Conservation (phyloP, 805 yeast genomes). For the Candida tammaniensis region DNA sequence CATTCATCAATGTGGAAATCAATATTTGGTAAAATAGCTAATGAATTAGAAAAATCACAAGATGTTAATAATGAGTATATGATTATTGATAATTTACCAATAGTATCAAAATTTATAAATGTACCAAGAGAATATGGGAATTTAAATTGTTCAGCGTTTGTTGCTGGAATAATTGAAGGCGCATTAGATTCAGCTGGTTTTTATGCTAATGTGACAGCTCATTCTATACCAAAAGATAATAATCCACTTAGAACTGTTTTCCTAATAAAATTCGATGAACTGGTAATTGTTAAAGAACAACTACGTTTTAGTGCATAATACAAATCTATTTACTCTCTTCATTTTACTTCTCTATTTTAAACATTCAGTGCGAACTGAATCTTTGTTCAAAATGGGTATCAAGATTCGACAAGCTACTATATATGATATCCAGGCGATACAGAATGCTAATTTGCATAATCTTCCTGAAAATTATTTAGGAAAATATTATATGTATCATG, state of each 20-base stretch:
- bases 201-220: slow-evolving; percentile 79
- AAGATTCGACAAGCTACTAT: slow-evolving; percentile 86
- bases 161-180: slow-evolving; percentile 85
- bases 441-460: slow-evolving; percentile 86
- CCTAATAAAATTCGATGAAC: slow-evolving; percentile 64
- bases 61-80: slow-evolving; percentile 67
- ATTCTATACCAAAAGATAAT: slow-evolving; percentile 61
- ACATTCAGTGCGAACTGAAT: too few relatives aligned
- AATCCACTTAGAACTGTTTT: slow-evolving; percentile 70
- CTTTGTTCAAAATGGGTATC: slow-evolving; percentile 81
- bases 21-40: slow-evolving; percentile 71
- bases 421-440: slow-evolving; percentile 90
- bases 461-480: slow-evolving; percentile 92
- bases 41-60: slow-evolving; percentile 70
- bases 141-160: slow-evolving; percentile 76
- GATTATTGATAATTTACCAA: slow-evolving; percentile 76
- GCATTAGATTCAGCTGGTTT: slow-evolving; percentile 71
- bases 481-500: slow-evolving; percentile 91
- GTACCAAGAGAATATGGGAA: slow-evolving; percentile 78
- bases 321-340: not conserved
- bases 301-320: not conserved
- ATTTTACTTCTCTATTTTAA: not conserved
- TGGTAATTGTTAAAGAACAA: slow-evolving; percentile 53
- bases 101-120: slow-evolving; percentile 67
- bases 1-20: slow-evolving; percentile 72